These are phyloP conservation scores for Tetraselmis striata DNA, from an alignment of 139 green algal genomes.

Conservation along the genomic window DNA sequence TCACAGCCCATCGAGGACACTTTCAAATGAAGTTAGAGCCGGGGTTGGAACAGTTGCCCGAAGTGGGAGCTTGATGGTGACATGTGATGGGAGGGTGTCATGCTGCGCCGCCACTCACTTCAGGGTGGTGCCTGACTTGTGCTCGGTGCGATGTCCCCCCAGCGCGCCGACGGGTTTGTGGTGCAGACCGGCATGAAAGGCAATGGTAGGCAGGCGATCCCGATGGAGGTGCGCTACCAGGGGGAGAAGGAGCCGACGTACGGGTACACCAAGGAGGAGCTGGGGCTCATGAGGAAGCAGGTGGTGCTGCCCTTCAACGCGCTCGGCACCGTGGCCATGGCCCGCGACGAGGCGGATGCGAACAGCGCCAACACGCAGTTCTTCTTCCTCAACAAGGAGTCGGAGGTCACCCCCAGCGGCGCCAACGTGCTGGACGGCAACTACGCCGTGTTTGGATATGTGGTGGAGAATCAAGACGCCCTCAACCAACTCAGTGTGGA, in stretches of 20 bases:
- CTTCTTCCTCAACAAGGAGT: slow-evolving; percentile 98
- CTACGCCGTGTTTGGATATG: slow-evolving; percentile 97
- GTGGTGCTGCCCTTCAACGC: slow-evolving; percentile 96
- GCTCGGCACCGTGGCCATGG: slow-evolving; percentile 92
- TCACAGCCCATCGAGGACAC: too few species aligned
- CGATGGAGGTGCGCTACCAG: slow-evolving; percentile 84
- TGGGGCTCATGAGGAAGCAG: slow-evolving; percentile 80
- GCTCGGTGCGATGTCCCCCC: too few species aligned
- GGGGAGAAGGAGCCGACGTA: slow-evolving; percentile 92
- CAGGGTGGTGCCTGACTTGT: too few species aligned
- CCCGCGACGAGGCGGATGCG: slow-evolving; percentile 88
- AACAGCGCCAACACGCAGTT: slow-evolving; percentile 43
- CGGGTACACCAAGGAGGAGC: slow-evolving; percentile 90
- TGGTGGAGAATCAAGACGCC: slow-evolving; percentile 41
- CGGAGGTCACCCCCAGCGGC: slow-evolving; percentile 90
- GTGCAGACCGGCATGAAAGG: slow-evolving; percentile 93
- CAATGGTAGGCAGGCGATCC: slow-evolving; percentile 47
- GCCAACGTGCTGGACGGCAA: slow-evolving; percentile 96
- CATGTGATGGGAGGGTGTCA: too few species aligned
- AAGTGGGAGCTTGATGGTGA: too few species aligned
- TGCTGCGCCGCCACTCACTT: too few species aligned
- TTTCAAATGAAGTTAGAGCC: too few species aligned
- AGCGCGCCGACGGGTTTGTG: slow-evolving; percentile 91
- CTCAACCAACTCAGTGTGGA: neutral
- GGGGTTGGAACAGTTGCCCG: too few species aligned